Evolutionary conservation across 2,329 filamentous ascomycete genomes (phyloP).

Genomic region (Colletotrichum noveboracense): DNA sequence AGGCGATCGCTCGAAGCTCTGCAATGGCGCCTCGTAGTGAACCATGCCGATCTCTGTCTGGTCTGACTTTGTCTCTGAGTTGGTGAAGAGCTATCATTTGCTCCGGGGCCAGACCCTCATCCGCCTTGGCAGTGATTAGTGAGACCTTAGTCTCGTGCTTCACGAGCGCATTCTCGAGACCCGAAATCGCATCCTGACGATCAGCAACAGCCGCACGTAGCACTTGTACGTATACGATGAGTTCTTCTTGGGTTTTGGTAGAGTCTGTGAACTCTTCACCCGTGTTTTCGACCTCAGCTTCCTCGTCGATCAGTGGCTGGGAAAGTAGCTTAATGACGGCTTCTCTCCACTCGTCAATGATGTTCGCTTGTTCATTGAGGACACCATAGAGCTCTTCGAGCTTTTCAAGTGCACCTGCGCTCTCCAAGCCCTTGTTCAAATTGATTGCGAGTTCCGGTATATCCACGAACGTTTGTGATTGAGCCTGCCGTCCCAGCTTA

Average conservation of each 20-base stretch:
- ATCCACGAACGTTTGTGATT: slow-evolving; percentile 60
- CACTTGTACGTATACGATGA: slow-evolving; percentile 85
- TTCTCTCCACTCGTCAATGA: slow-evolving; percentile 78
- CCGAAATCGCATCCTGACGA: slow-evolving; percentile 77
- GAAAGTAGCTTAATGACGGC: slow-evolving; percentile 74
- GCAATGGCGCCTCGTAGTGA: slow-evolving; percentile 76
- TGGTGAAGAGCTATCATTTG: slow-evolving; percentile 58
- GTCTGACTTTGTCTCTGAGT: slow-evolving; percentile 52
- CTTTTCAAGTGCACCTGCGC: slow-evolving; percentile 66
- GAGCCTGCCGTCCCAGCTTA: slow-evolving; percentile 59
- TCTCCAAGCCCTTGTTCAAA: slow-evolving; percentile 73
- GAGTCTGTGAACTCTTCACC: slow-evolving; percentile 92
- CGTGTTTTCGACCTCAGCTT: slow-evolving; percentile 73
- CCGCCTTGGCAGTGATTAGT: slow-evolving; percentile 62
- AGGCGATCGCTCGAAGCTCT: slow-evolving; percentile 72
- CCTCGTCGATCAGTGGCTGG: slow-evolving; percentile 81
- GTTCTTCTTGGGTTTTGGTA: slow-evolving; percentile 84
- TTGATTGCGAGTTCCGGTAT: slow-evolving; percentile 64
- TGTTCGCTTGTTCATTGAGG: slow-evolving; percentile 74
- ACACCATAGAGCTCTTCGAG: slow-evolving; percentile 68
- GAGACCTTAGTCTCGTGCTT: slow-evolving; percentile 74
- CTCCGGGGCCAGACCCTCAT: slow-evolving; percentile 74
- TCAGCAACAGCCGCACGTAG: slow-evolving; percentile 80
- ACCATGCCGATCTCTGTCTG: slow-evolving; percentile 46
- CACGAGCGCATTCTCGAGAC: slow-evolving; percentile 76